Percentiles rank a stretch among this genome's conserved stretches.
These are phyloP conservation scores for Microbotryomycetes sp. DNA, from an alignment of 1,284 basidiomycete species.

Conservation along the genomic window DNA sequence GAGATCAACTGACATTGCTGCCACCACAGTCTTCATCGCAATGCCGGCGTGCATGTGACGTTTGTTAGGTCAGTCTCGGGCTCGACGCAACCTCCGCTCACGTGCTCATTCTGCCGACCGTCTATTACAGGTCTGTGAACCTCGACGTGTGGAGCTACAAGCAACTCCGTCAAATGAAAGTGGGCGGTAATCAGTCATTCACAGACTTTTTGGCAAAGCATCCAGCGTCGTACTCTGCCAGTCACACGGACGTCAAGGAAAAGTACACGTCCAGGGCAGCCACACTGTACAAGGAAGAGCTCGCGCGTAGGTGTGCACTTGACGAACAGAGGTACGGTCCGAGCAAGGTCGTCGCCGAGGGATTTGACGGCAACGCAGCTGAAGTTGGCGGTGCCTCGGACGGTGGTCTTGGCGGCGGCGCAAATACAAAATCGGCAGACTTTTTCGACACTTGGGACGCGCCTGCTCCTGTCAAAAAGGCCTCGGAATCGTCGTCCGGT, in stretches of 20 bases:
- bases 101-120: background rate
- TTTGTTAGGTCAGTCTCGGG: conserved; percentile 67
- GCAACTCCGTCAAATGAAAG: conserved; percentile 93
- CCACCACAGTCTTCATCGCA: conserved; percentile 66
- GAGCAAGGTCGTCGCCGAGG: conserved; percentile 63
- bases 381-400: conserved; percentile 37
- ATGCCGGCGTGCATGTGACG: conserved; percentile 96
- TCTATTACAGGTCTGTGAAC: conserved; percentile 71
- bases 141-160: conserved; percentile 88
- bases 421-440: conserved; percentile 63
- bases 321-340: conserved; percentile 68
- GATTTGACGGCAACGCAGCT: conserved; percentile 49
- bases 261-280: conserved; percentile 82
- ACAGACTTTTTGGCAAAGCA: conserved; percentile 70
- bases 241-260: conserved; percentile 38
- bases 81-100: too few relatives aligned
- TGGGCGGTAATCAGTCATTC: conserved; percentile 85
- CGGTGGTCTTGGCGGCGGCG: conserved; percentile 36
- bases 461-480: conserved; percentile 43
- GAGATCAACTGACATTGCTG: too few relatives aligned
- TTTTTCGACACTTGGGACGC: conserved; percentile 97
- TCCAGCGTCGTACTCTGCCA: conserved; percentile 16
- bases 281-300: conserved; percentile 85
- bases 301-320: conserved; percentile 70
- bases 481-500: conserved; percentile 44